Conservation (phyloP, 2,329 filamentous ascomycete genomes). For the Fusarium euwallaceae region DNA sequence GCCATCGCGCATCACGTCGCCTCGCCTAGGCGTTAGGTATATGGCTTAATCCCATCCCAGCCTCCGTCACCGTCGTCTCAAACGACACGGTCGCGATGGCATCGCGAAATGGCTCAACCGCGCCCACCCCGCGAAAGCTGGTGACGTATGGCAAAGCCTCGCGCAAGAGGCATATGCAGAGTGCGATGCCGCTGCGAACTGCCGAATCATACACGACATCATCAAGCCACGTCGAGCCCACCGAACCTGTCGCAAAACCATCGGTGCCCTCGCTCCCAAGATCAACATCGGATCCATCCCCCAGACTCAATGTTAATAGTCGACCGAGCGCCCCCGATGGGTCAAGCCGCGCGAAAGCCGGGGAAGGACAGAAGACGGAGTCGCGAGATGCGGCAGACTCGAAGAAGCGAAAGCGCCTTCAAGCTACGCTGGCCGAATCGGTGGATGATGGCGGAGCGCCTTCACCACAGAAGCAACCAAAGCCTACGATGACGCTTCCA, state of each 20-base stretch:
- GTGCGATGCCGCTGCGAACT: slow-evolving; percentile 40
- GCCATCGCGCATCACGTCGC: slow-evolving; percentile 11
- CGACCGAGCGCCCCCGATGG: slow-evolving; percentile 16
- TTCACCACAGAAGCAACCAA: slow-evolving; percentile 22
- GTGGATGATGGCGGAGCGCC: slow-evolving; percentile 14
- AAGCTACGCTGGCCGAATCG: slow-evolving; percentile 18
- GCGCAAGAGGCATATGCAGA: slow-evolving; percentile 41
- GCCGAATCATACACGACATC: slow-evolving; percentile 29
- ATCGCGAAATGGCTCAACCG: slow-evolving; percentile 38
- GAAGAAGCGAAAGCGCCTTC: slow-evolving; percentile 42
- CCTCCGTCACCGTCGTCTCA: slow-evolving; percentile 12
- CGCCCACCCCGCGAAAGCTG: slow-evolving; percentile 41
- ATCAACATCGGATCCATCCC: slow-evolving; percentile 35
- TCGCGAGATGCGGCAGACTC: slow-evolving; percentile 33
- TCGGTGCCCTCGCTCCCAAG: slow-evolving; percentile 28
- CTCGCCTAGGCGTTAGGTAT: not conserved
- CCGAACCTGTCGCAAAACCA: slow-evolving; percentile 28
- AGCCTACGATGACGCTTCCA: slow-evolving; percentile 22
- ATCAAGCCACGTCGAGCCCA: slow-evolving; percentile 19
- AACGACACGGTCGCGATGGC: slow-evolving; percentile 31
- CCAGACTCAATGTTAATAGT: slow-evolving; percentile 16
- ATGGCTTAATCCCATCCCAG: slow-evolving; percentile 29
- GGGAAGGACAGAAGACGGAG: slow-evolving; percentile 17
- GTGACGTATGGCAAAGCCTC: slow-evolving; percentile 47
- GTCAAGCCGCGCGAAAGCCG: slow-evolving; percentile 2